Base-by-base conservation (phyloP, 2,329 filamentous ascomycete species). In the Colletotrichum sp. region DNA sequence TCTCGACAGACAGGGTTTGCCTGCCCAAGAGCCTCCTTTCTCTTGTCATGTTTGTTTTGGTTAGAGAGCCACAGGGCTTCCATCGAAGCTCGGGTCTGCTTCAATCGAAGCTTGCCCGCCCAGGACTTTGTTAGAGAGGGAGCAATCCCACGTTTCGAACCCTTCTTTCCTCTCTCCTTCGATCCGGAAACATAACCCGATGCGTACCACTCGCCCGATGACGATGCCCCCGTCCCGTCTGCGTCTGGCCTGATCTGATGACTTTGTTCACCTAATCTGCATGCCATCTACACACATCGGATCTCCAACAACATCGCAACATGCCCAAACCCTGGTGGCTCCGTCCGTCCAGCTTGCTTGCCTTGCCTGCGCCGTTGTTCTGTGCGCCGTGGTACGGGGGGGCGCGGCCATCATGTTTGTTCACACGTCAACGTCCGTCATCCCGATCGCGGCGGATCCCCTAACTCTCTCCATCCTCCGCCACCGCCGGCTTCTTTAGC, bases 141-240 rank as follows among this genome's bases (percentile, higher is more conserved):
- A n/a, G n/a, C n/a, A n/a, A n/a, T n/a, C n/a, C n/a, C 62, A 72
- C 69, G 56, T 69, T 73, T 71, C 67, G 36, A 67, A 21, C 43
- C 43, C 43, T 52, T 52, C 43, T 52, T 52, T 21, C 43, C 43
- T 21, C 43, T 52, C 43, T 5, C 12, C 32, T n/a, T 28, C 12
- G 30, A 59, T 64, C 58, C 48, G 71, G 30, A 28, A 65, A 58
- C 48, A 61, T 38, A 24, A 3, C 48, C 34, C 21, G 34, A 28
- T 24, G 48, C 13, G 32, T 65, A 65, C 36, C 36, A 64, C 43
- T 66, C 59, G 52, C 48, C 61, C 55, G 48, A 61, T 66, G 21
- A 48, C n/a, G 43, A 52, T 21, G 43, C 10, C n/a, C 43, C 12
- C 43, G 43, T 52, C 43, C 12, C 43, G n/a, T 52, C 43, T 36